Evolutionary conservation across 208 protist species (phyloP), one percentile per base, ranked within the genome.

Genomic region (Phytomonas sp.): DNA sequence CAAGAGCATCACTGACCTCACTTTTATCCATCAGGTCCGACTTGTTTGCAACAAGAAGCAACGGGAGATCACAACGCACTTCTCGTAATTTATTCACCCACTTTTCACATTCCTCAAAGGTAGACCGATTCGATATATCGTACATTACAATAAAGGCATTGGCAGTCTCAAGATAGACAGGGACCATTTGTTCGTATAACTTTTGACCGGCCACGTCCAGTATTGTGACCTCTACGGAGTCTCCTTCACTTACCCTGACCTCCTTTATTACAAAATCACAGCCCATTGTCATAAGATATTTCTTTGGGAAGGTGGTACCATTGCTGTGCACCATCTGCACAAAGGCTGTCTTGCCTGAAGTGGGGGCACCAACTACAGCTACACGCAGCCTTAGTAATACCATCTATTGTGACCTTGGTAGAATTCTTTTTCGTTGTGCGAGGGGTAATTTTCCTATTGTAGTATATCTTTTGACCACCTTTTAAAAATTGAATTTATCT

Each of bases 241-340:
- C 84, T 11, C 92, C 81, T n/a, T 95, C 81, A 62, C 92, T 84
- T 31, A 96, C 28, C 11, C 60, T 46, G 17, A 96, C 62, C 68
- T 97, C 91, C 77, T 95, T 97, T 28, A 95, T 85, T 28, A 89
- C 78, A 79, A 97, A 91, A 60, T 97, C 93, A 70, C 92, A 94
- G 6, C 93, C 93, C 77, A 89, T 85, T 5, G 93, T 97, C 93
- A 97, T 96, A n/a, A 95, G 34, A 73, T 97, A 97, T 67, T 97
- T 94, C 64, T 92, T 92, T 0, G 93, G 91, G 70, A 96, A 97
- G 0, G 79, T 80, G 9, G 83, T 73, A 36, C 93, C 91, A 67
- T 93, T 92, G 77, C 87, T 96, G 75, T 93, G 89, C 8, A 92
- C 70, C 88, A 96, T 97, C 76, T 97, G 89, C 69, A 94, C 91